Conservation (phyloP, 352 stramenopile genomes). For the Globisporangium recalcitrans region DNA sequence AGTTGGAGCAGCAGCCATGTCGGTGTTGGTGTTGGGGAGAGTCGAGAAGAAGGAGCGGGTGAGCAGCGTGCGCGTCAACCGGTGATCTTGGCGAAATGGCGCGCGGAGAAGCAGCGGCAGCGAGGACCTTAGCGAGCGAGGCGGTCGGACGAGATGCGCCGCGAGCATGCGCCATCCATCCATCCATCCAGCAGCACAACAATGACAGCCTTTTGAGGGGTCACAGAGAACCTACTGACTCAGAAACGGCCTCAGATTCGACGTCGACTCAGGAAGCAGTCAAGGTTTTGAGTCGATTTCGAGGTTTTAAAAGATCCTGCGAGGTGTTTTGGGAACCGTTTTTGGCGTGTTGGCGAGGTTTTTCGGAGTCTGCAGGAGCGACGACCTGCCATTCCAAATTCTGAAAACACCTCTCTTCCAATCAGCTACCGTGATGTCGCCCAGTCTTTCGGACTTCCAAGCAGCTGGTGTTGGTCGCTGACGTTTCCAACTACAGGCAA, state of each 20-base stretch:
- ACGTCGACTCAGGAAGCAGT: background rate
- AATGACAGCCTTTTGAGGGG: background rate
- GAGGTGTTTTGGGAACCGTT: background rate
- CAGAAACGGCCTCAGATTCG: slow-evolving; percentile 9
- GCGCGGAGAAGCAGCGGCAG: background rate
- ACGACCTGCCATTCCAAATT: background rate
- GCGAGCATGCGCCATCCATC: slow-evolving; percentile 15
- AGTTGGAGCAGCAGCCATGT: slow-evolving; percentile 31
- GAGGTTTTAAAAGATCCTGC: background rate
- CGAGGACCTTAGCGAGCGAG: background rate
- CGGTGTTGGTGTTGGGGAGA: background rate
- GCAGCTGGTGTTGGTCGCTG: slow-evolving; percentile 11
- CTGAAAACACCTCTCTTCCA: background rate
- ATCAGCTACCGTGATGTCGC: background rate
- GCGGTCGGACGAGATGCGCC: slow-evolving; percentile 5
- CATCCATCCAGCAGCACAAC: slow-evolving; percentile 3
- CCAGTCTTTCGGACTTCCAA: background rate
- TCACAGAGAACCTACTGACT: background rate
- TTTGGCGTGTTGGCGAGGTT: background rate
- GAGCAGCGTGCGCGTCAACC: background rate
- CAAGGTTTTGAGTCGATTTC: slow-evolving; percentile 3
- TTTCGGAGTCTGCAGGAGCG: background rate
- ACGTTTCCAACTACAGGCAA: background rate
- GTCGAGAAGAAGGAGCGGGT: background rate
- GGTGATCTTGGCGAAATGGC: slow-evolving; percentile 15